These are phyloP conservation scores for Fomitopsis serialis DNA, from an alignment of 768 basidiomycete genomes.

Conservation along the genomic window DNA sequence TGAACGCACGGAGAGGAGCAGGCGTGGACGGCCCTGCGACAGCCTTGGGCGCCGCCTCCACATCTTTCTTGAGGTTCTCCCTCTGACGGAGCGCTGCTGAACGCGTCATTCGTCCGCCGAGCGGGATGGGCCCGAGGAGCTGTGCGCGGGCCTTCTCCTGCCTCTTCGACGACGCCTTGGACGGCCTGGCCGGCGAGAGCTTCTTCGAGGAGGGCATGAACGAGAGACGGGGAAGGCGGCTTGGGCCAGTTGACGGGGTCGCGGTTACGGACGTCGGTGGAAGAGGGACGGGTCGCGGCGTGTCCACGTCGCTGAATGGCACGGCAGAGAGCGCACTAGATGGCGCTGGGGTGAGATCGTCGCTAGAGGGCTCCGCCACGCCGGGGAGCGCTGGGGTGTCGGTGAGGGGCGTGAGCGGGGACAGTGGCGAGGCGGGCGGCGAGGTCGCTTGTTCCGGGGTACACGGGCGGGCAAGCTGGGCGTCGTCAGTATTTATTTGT, in stretches of 20 bases:
- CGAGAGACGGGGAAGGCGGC: constrained; percentile 1
- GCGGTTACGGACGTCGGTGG: no score
- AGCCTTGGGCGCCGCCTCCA: background rate
- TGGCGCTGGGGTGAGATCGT: background rate
- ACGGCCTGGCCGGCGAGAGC: background rate
- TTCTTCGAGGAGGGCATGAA: background rate
- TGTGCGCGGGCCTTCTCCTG: background rate
- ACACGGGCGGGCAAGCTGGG: background rate
- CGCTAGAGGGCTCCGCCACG: background rate
- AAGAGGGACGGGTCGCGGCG: no score
- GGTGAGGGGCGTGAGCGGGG: background rate
- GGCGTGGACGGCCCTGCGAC: background rate
- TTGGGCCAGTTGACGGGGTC: background rate
- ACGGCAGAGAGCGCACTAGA: background rate
- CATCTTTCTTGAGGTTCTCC: constrained; percentile 6
- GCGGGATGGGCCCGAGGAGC: background rate
- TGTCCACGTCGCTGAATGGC: no score
- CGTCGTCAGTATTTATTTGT: background rate
- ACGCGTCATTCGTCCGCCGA: constrained; percentile 6
- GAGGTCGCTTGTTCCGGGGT: background rate
- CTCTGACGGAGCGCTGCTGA: constrained; percentile 10
- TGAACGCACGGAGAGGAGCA: background rate
- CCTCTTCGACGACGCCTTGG: background rate
- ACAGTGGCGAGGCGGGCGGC: background rate
- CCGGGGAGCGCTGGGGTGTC: background rate